A percentile compares a stretch with the other conserved stretches of the same genome.
Evolutionary conservation across 805 yeast genomes (phyloP).

Genomic region (Metschnikowia orientalis): DNA sequence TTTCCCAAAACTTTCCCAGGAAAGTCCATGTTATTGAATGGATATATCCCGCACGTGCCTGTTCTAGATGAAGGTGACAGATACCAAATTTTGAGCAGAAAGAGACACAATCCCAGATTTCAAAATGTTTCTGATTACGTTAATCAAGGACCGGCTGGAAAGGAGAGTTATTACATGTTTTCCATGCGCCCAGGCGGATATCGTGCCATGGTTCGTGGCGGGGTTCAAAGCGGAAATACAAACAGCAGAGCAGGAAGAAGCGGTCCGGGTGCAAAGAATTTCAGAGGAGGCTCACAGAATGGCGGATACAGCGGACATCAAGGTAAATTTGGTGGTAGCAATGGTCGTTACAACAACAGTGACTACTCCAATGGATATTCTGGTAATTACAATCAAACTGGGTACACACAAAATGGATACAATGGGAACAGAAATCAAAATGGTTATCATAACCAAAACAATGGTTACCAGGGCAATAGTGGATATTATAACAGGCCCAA

Average conservation of each 20-base stretch:
- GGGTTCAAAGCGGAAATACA: too few relatives aligned
- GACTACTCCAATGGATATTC: too few relatives aligned
- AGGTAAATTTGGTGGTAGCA: too few relatives aligned
- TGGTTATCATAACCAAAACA: slow-evolving; percentile 13
- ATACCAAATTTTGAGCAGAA: slow-evolving; percentile 52
- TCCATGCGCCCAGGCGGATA: slow-evolving; percentile 39
- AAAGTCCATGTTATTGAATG: slow-evolving; percentile 81
- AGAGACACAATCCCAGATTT: slow-evolving; percentile 13
- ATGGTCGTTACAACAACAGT: too few relatives aligned
- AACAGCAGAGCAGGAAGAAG: slow-evolving; percentile 9
- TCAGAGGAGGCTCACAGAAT: too few relatives aligned
- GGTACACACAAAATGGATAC: slow-evolving; percentile 10
- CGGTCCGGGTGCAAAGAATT: slow-evolving; percentile 5
- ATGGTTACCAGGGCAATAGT: slow-evolving; percentile 1
- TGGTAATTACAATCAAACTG: too few relatives aligned
- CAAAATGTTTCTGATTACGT: slow-evolving; percentile 27
- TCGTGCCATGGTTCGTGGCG: slow-evolving; percentile 26
- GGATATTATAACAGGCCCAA: slow-evolving; percentile 5
- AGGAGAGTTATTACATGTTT: slow-evolving; percentile 27
- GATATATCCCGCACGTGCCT: slow-evolving; percentile 59
- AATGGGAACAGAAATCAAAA: slow-evolving; percentile 13
- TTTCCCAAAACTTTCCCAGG: slow-evolving; percentile 59
- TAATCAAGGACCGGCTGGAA: slow-evolving; percentile 39
- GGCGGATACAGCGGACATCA: too few relatives aligned
- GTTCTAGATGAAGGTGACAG: slow-evolving; percentile 67